Base-by-base conservation (phyloP, 768 basidiomycete species). In the Leccinum ochraceum region DNA sequence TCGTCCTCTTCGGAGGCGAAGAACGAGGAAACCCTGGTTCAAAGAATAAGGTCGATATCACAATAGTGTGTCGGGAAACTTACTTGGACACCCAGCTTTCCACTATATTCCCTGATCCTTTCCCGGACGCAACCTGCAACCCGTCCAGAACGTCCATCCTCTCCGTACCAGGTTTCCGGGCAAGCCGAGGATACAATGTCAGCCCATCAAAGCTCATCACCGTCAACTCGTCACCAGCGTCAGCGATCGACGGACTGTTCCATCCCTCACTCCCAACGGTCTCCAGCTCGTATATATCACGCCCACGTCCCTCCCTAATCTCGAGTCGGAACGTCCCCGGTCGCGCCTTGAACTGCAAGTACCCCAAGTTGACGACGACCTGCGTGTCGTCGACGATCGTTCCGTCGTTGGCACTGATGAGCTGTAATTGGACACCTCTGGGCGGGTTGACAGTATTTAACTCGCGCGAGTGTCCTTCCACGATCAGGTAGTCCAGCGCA, bases 391-490 rank as follows among this genome's bases (percentile, higher is more conserved):
- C 92, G 14, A 95, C 78, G 28, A 63, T 53, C 13, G 72, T 74
- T 10, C 67, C 69, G 54, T 78, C 70, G 5, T 81, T 76, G 28
- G 76, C 72, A 13, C 75, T 77, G 3, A 83, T 78, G 1, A 99
- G 84, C 69, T 97, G 89, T 2, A 99, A 83, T 66, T 98, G 96
- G 3, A 98, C 79, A 6, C 97, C 97, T 13, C 95, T 86, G 0
- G 97, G 94, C 4, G 95, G 89, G 6, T 78, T 77, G 46, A 84
- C 82, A 2, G 85, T 83, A 8, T 68, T 69, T 6, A 76, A 68
- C 60, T 98, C 95, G 10, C 94, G 86, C 0, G 94, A 94, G 67
- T 98, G 96, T 2, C 97, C 97, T 71, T 98, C 96, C 49, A 98
- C 83, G 53, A 98, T 86, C 22, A 99, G 82, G 64, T 94, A 90